These are phyloP conservation scores for Hebeloma cylindrosporum DNA, from an alignment of 768 basidiomycete genomes.

Conservation along the genomic window DNA sequence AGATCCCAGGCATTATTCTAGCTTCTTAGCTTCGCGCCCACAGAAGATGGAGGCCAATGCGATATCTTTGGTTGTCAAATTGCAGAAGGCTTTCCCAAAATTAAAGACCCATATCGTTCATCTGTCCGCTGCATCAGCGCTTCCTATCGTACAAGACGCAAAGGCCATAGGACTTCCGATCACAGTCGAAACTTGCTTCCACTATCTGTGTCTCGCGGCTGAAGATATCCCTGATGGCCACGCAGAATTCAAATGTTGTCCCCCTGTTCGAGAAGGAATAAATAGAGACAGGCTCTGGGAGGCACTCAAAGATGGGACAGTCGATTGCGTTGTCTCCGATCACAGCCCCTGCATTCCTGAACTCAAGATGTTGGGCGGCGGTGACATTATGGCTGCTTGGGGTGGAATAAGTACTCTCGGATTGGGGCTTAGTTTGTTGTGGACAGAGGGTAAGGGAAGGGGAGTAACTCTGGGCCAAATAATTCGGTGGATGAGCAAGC, in stretches of 20 bases:
- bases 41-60: conserved; percentile 77
- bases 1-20: conserved; percentile 62
- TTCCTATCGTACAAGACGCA: conserved; percentile 75
- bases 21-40: conserved; percentile 87
- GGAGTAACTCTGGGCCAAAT: conserved; percentile 61
- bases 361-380: conserved; percentile 75
- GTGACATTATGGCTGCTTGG: conserved; percentile 90
- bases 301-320: conserved; percentile 76
- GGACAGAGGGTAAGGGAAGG: conserved; percentile 75
- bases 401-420: conserved; percentile 93
- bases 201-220: conserved; percentile 83
- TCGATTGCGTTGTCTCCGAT: conserved; percentile 94
- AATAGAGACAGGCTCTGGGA: conserved; percentile 83
- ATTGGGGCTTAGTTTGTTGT: conserved; percentile 82
- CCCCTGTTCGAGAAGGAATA: conserved; percentile 74
- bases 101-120: conserved; percentile 94
- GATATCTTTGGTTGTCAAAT: conserved; percentile 68
- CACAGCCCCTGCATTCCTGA: conserved; percentile 88
- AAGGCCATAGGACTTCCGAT: conserved; percentile 63
- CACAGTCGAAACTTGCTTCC: conserved; percentile 97
- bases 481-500: conserved; percentile 71
- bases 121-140: conserved; percentile 81
- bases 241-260: conserved; percentile 95
- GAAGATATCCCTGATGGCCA: conserved; percentile 70
- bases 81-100: conserved; percentile 61